Evolutionary conservation across 2,329 filamentous ascomycete genomes (phyloP).

Genomic region (Fusarium coicis): DNA sequence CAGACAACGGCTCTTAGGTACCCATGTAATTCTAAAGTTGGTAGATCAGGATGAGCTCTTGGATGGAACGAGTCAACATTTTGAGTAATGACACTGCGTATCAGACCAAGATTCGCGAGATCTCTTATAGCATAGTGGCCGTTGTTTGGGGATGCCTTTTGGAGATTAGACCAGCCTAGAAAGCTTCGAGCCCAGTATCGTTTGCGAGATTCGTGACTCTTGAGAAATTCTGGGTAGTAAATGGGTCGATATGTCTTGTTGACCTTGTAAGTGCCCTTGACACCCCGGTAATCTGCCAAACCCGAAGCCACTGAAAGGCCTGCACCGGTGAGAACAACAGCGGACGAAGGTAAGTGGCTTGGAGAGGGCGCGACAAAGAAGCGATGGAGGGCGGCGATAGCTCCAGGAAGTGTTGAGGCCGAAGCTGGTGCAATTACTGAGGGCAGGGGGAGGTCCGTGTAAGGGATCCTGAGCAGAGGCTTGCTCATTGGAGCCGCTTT

Average conservation of each 20-base stretch:
- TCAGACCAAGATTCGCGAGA: constrained; percentile 76
- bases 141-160: constrained; percentile 81
- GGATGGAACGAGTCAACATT: constrained; percentile 97
- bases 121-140: constrained; percentile 82
- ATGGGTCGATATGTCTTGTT: constrained; percentile 93
- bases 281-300: constrained; percentile 90
- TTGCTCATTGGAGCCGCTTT: constrained; percentile 64
- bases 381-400: constrained; percentile 77
- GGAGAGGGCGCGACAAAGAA: constrained; percentile 77
- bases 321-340: constrained; percentile 76
- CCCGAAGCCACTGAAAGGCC: constrained; percentile 95
- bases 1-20: constrained; percentile 87
- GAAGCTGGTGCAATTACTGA: constrained; percentile 79
- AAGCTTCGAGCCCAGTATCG: constrained; percentile 97
- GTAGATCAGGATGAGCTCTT: constrained; percentile 76
- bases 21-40: constrained; percentile 89
- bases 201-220: constrained; percentile 84
- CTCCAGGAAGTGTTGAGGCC: constrained; percentile 76
- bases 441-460: constrained; percentile 82
- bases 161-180: constrained; percentile 86
- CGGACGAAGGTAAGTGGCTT: constrained; percentile 57
- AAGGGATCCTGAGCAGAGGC: constrained; percentile 88
- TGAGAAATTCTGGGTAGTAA: constrained; percentile 90
- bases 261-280: constrained; percentile 89
- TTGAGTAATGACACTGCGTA: constrained; percentile 87